Evolutionary conservation across 2,329 filamentous ascomycete genomes (phyloP), one percentile per base, ranked within the genome.

Genomic region (Fusarium redolens): DNA sequence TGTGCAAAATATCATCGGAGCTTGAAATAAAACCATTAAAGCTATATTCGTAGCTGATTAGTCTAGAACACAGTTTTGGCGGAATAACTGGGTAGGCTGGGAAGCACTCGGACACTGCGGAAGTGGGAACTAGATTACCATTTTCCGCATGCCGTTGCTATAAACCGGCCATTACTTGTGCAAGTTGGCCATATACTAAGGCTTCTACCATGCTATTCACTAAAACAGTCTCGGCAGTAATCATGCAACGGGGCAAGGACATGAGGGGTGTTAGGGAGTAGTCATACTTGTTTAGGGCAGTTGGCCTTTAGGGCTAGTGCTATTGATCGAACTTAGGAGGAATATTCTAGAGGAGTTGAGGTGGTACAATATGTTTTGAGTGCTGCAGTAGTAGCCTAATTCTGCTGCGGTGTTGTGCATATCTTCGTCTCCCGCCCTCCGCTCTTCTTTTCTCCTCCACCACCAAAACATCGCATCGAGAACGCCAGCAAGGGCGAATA

Each of bases 381-480:
- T 44, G 17, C 50, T 69, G 58, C 45, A 31, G n/a, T 35, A 41
- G 51, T 28, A 65, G 63, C 58, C 31, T 52, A 40, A 11, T 31
- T 56, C 20, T 69, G 20, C 25, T 37, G 14, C 50, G 18, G 33
- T 52, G 44, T 58, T 57, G 44, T 50, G 40, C 11, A 57, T 33
- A 33, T 38, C 38, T 47, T 38, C 22, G 56, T 69, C 50, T 64
- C 33, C 41, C n/a, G 10, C 65, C 57, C 33, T 40, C 37, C 37
- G 17, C 33, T 37, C 37, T 58, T 25, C 28, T 40, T 58, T 52
- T 58, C 44, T 37, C 18, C 40, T 37, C 18, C 50, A 41, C 40
- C 65, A 69, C 33, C 57, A 56, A 30, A 54, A 33, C 28, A 57
- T 14, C 18, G 25, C 28, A 57, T 14, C 18, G 25, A 18, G 41